Evolutionary conservation across 495 filamentous ascomycete species (phyloP), one percentile per base, ranked within the genome.

Genomic region (Halenospora varia): DNA sequence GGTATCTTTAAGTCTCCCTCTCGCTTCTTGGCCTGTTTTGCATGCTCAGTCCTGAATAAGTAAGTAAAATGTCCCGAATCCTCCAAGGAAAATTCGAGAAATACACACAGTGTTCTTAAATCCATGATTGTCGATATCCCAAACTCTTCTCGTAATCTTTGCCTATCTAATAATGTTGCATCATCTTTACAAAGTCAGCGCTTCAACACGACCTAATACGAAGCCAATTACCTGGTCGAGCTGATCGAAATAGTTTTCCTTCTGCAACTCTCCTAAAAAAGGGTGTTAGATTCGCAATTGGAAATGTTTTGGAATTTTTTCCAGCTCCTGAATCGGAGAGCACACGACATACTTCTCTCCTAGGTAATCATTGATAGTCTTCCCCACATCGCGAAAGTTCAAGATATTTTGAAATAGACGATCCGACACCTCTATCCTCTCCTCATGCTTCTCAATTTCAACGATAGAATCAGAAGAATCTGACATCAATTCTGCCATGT

Each of bases 301-400:
- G n/a, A n/a, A n/a, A n/a, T n/a, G n/a, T n/a, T n/a, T n/a, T n/a
- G n/a, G n/a, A n/a, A n/a, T n/a, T n/a, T n/a, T n/a, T n/a, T n/a
- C n/a, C 4, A 35, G 13, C 29, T 13, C 29, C 4, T 35, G 29
- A 35, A 13, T 13, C 4, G 6, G 29, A 4, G 29, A 59, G 24
- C 35, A 35, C 25, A 20, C 18, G 10, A 60, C 76, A 64, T 72
- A 86, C 85, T 75, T 75, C 45, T 71, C 68, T 2, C 78, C 78
- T 18, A 77, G 62, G 42, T 78, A 76, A 20, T 75, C 68, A 56
- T 94, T 94, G 55, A 92, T 75, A 11, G 83, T 84, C 53, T 77
- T 73, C n/a, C 85, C 90, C 54, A 94, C 86, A 77, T 95, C 90
- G 35, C 91, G 84, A 70, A 95, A 92, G 67, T 95, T 94, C 68